Evolutionary conservation across 805 yeast genomes (phyloP).

Genomic region (Torulaspora franciscae): DNA sequence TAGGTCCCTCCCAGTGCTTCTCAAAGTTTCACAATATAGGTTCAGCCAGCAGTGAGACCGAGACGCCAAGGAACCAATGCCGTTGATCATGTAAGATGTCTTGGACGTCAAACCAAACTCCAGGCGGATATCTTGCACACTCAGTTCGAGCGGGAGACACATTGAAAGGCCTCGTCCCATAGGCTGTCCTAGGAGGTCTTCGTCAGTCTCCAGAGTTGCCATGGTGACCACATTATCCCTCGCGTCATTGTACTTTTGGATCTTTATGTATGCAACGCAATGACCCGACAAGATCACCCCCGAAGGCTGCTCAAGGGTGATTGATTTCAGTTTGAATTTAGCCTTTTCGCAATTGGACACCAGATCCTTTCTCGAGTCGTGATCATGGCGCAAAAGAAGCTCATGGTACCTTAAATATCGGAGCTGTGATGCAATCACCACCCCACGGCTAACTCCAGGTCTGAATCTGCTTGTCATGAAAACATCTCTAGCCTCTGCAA

Average conservation of each 20-base stretch:
- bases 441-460: slow-evolving; percentile 54
- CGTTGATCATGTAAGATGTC: slow-evolving; percentile 15
- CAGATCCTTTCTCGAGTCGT: slow-evolving; percentile 8
- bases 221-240: slow-evolving; percentile 17
- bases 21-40: slow-evolving; percentile 39
- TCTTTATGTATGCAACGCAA: slow-evolving; percentile 16
- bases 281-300: slow-evolving; percentile 9
- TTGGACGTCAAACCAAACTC: slow-evolving; percentile 22
- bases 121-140: slow-evolving; percentile 24
- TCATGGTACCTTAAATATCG: slow-evolving; percentile 61
- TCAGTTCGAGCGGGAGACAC: slow-evolving; percentile 9
- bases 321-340: slow-evolving; percentile 16
- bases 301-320: slow-evolving; percentile 21
- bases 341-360: slow-evolving; percentile 11
- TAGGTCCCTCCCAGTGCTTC: slow-evolving; percentile 11
- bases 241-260: slow-evolving; percentile 20
- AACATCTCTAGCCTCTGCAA: slow-evolving; percentile 44
- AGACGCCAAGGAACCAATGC: slow-evolving; percentile 19
- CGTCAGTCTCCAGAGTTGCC: slow-evolving; percentile 14
- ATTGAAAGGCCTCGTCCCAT: slow-evolving; percentile 8
- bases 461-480: slow-evolving; percentile 60
- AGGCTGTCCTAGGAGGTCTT: slow-evolving; percentile 8
- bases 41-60: slow-evolving; percentile 42
- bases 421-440: slow-evolving; percentile 65
- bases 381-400: slow-evolving; percentile 17